Conservation (phyloP, 208 protist genomes). For the Zelonia costaricensis region DNA sequence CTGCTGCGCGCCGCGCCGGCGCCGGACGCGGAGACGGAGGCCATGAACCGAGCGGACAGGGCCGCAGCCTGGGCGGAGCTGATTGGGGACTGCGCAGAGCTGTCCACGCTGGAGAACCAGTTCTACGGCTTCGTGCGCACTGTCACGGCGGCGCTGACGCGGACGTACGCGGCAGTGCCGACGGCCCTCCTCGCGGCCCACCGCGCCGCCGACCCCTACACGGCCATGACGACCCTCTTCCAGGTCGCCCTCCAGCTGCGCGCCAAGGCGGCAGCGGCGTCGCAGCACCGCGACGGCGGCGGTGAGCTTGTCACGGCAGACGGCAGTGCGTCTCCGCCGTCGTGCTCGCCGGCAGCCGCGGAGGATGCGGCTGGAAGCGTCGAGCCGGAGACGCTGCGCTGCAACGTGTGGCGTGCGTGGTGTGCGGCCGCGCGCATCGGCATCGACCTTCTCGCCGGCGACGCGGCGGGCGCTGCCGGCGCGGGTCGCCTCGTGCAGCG, state of each 20-base stretch:
- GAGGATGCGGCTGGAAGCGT: background rate
- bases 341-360: background rate
- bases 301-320: constrained; percentile 5
- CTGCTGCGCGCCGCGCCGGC: constrained; percentile 26
- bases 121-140: constrained; percentile 55
- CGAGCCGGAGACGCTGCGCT: background rate
- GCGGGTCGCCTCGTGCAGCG: constrained; percentile 20
- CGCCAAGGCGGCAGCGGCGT: constrained; percentile 12
- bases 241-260: constrained; percentile 47
- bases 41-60: constrained; percentile 32
- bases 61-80: constrained; percentile 48
- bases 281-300: constrained; percentile 3
- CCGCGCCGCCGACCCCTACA: constrained; percentile 58
- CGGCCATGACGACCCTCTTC: constrained; percentile 66
- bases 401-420: constrained; percentile 28
- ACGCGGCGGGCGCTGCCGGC: constrained; percentile 13
- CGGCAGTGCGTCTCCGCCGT: constrained; percentile 2
- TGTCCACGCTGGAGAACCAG: constrained; percentile 54
- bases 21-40: constrained; percentile 7
- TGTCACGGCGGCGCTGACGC: constrained; percentile 46
- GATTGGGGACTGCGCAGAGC: constrained; percentile 61
- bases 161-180: constrained; percentile 43
- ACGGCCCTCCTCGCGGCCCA: constrained; percentile 53
- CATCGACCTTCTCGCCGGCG: constrained; percentile 10
- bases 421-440: constrained; percentile 26